Base-by-base conservation (phyloP, 2,329 filamentous ascomycete genomes). In the Trichoderma brevicompactum region DNA sequence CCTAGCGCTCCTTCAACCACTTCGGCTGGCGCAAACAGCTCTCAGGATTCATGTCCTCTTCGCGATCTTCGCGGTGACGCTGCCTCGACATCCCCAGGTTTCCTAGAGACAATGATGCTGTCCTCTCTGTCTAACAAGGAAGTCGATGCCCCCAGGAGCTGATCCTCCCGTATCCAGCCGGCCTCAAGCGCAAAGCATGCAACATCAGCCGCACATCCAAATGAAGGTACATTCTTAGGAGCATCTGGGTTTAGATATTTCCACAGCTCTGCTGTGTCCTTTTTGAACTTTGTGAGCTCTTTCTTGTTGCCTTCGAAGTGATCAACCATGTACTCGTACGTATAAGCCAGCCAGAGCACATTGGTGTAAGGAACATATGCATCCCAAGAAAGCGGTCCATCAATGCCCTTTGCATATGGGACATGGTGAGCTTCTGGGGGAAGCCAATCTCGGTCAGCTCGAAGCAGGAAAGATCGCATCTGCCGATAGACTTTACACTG, bases 401-500 rank as follows among this genome's bases (percentile, higher is more conserved):
- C 77, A 41, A 81, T 71, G 1, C 80, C 80, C 15, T 72, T 68
- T 36, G 80, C 78, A 69, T 86, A 85, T 0, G 83, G 79, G 3
- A 72, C 79, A 54, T 75, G 74, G 73, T 86, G 83, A 3, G 76
- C 74, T 58, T 79, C 73, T 0, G 83, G 80, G 2, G 82, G 81
- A 4, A 86, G 76, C 66, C 80, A 84, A 3, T 78, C 76, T 13
- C 85, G 80, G 68, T 85, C 82, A 15, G 80, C 82, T 19, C 79
- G 79, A 23, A 86, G 74, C 8, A 87, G 72, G 66, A 85, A 86
- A 12, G 85, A 86, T 23, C 85, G 80, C 86, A 86, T 87, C 70
- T 85, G 85, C 12, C 87, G 81, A 73, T 89, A 89, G 7, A 87
- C 85, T 44, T 80, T 79, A 72, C 85, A 89, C 72, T 89, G 87